Conservation (phyloP, 345 rosid genomes). For the Gynandropsis gynandra region DNA sequence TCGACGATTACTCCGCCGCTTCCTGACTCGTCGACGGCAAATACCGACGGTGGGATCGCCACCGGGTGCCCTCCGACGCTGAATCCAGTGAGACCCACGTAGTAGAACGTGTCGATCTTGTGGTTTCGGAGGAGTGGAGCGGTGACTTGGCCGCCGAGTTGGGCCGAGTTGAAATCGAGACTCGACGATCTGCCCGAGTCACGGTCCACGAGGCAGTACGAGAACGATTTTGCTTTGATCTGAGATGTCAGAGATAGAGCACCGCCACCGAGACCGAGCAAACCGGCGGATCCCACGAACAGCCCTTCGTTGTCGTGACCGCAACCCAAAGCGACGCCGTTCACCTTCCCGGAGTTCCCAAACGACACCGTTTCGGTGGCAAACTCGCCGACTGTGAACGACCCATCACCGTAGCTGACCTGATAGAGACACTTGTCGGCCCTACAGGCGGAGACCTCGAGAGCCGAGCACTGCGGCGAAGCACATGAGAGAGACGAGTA, state of each 20-base stretch:
- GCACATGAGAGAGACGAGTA: constrained; percentile 47
- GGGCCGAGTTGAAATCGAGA: constrained; percentile 74
- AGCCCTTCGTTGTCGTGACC: constrained; percentile 88
- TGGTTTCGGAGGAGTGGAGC: constrained; percentile 55
- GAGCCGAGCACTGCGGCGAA: constrained; percentile 44
- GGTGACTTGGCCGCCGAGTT: constrained; percentile 33
- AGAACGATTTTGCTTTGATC: constrained; percentile 66
- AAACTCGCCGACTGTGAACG: constrained; percentile 69
- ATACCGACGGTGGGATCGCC: constrained; percentile 45
- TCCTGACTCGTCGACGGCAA: constrained; percentile 62
- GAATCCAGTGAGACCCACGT: constrained; percentile 72
- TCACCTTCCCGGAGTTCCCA: constrained; percentile 38
- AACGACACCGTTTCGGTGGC: constrained; percentile 71
- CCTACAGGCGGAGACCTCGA: constrained; percentile 50
- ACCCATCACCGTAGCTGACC: constrained; percentile 90
- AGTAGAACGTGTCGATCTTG: constrained; percentile 77
- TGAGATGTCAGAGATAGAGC: constrained; percentile 61
- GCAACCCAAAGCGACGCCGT: constrained; percentile 58
- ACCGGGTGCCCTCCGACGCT: constrained; percentile 74
- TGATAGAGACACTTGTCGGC: constrained; percentile 54
- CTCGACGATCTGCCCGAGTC: constrained; percentile 58
- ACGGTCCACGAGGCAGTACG: constrained; percentile 85
- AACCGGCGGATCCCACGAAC: constrained; percentile 74
- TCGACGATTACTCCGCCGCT: constrained; percentile 78
- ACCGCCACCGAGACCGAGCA: constrained; percentile 95